Base-by-base conservation (phyloP, 176 grass and related monocot species). In the Carex parvula region DNA sequence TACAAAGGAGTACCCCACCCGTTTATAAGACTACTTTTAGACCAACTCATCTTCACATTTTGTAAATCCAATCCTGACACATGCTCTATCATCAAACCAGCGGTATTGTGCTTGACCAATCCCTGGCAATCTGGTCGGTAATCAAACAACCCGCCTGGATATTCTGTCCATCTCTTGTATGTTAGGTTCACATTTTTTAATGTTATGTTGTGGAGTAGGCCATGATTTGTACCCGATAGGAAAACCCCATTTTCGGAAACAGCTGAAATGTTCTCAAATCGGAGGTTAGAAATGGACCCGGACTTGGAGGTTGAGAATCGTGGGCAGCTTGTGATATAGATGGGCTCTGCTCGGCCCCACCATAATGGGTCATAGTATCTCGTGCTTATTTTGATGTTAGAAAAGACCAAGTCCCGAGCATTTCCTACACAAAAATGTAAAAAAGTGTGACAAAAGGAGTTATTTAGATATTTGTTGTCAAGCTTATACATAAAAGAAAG, bases 261-360 rank as follows among this genome's bases (percentile, higher is more conserved):
- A 1, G 91, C 87, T 24, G 95, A 87, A 60, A 98, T 98, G 86
- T 98, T 93, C 33, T 93, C 86, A 73, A 98, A 98, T 14, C 26
- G 76, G 11, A 98, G 37, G 14, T 98, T 87, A 42, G 95, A 98
- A 77, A 98, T 93, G 75, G 95, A 85, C 15, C 92, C 92, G 20
- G 89, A 85, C 88, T 84, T 94, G 30, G 84, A 94, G 52, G 15
- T 79, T 5, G 88, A 65, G 41, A 88, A 60, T 56, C 91, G 90
- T 44, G 91, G 95, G 48, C 95, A 98, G 7, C 90, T 90, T 10
- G 95, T 98, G 72, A 98, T 93, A 73, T 94, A 98, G 50, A 98
- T 98, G 2, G 95, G 95, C 52, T 98, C 95, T 0, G 95, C 95
- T 84, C 92, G 89, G 17, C 95, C 95, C 95, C 95, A 98, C 95